Evolutionary conservation across 2,329 filamentous ascomycete genomes (phyloP), one percentile per base, ranked within the genome.

Genomic region (Ophioceras dolichostomum): DNA sequence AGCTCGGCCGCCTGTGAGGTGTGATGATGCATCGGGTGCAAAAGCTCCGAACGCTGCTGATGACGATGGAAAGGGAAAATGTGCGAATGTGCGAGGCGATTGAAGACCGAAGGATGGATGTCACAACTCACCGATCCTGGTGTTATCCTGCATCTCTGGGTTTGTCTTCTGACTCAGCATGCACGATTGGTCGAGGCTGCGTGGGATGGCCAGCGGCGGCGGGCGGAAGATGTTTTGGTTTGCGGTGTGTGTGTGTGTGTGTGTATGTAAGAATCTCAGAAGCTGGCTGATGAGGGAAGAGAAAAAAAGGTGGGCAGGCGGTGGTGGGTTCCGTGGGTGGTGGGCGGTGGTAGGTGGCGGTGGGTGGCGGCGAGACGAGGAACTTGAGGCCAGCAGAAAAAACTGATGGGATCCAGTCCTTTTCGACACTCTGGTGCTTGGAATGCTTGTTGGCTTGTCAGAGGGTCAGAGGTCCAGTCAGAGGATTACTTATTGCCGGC

Each of bases 111-210:
- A n/a, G n/a, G n/a, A n/a, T n/a, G n/a, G n/a, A n/a, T n/a, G n/a
- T n/a, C n/a, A n/a, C 22, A 7, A 36, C 34, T 36, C 34, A 38
- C 36, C 36, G 22, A 38, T 38, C 21, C 19, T 24, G 30, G 36
- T n/a, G 31, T 19, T 33, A 19, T 13, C 34, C 36, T 41, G 39
- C 39, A 36, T 38, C 27, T 17, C 13, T 21, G 30, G 9, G 24
- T 26, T 32, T 34, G 34, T 28, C 18, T 36, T 38, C 36, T 41
- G 39, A 41, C 32, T 41, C 39, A 41, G 39, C 39, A 36, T 36
- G 33, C 28, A 31, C 35, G 27, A 20, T 33, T 28, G 34, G 22
- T 17, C 16, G 20, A 18, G 34, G 17, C 21, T 8, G 14, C 13
- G 13, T 10, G 16, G 31, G 31, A 13, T 33, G 31, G 31, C 13